phyloP scores from a whole-genome alignment of 805 yeast species.

The Metschnikowia santaceciliae region DNA sequence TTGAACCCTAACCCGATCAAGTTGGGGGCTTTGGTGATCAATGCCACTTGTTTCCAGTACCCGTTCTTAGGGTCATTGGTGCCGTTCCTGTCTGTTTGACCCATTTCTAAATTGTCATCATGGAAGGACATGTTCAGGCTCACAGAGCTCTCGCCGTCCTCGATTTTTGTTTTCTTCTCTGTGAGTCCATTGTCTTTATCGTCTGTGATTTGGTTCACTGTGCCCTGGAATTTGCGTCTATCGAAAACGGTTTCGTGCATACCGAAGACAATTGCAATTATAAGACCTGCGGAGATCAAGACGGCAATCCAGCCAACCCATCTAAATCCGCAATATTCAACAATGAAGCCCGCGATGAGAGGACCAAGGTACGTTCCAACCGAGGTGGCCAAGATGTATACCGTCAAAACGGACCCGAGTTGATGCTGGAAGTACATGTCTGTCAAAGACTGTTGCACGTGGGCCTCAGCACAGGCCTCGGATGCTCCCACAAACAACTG shows the following conservation, averaged over 20 bases:
- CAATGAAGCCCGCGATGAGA: constrained; percentile 69
- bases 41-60: constrained; percentile 44
- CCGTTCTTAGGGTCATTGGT: constrained; percentile 35
- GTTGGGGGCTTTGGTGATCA: constrained; percentile 56
- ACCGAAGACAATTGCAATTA: constrained; percentile 51
- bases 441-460: constrained; percentile 61
- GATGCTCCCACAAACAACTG: constrained; percentile 77
- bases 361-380: constrained; percentile 81
- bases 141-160: constrained; percentile 9
- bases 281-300: constrained; percentile 43
- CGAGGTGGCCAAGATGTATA: constrained; percentile 70
- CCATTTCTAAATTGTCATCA: constrained; percentile 13
- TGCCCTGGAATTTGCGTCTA: constrained; percentile 34
- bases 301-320: constrained; percentile 82
- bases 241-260: constrained; percentile 68
- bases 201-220: constrained; percentile 6
- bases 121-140: constrained; percentile 14
- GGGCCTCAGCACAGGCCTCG: constrained; percentile 75
- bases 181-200: background rate
- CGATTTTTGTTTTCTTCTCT: constrained; percentile 3
- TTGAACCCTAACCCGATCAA: constrained; percentile 60
- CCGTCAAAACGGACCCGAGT: constrained; percentile 65
- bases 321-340: constrained; percentile 56
- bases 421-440: constrained; percentile 79
- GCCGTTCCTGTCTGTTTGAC: constrained; percentile 27